These are phyloP conservation scores for Salix brachista DNA, from an alignment of 345 rosid species.

Conservation along the genomic window DNA sequence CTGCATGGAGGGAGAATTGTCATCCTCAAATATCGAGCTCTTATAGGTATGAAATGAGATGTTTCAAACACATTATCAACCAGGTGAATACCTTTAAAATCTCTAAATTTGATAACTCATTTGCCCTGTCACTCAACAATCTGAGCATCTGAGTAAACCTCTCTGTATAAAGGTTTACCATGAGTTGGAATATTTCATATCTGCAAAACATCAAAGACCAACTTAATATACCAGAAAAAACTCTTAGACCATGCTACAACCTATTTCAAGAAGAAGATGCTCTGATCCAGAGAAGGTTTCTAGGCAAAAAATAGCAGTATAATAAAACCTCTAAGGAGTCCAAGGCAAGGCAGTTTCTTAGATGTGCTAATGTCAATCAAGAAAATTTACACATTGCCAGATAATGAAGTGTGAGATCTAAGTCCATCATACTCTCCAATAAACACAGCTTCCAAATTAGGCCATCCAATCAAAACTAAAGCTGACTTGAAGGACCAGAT, in stretches of 20 bases:
- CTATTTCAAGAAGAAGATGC: background rate
- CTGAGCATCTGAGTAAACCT: slow-evolving; percentile 99
- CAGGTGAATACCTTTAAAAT: slow-evolving; percentile 68
- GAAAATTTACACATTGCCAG: background rate
- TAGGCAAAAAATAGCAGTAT: background rate
- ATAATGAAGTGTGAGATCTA: background rate
- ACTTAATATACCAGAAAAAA: background rate
- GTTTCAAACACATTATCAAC: slow-evolving; percentile 3
- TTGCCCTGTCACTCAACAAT: slow-evolving; percentile 89
- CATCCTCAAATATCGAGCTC: background rate
- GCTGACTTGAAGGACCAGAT: background rate
- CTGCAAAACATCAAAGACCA: slow-evolving; percentile 46
- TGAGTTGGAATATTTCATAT: slow-evolving; percentile 97
- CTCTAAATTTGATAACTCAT: slow-evolving; percentile 89
- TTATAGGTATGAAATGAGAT: slow-evolving; percentile 1
- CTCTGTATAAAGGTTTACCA: slow-evolving; percentile 98
- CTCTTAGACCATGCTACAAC: background rate
- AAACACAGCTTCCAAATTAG: background rate
- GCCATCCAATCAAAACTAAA: background rate
- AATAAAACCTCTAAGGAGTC: background rate
- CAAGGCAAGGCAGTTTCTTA: background rate
- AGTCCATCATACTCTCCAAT: background rate
- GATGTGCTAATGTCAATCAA: background rate
- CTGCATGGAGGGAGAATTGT: background rate
- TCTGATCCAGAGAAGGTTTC: background rate